Evolutionary conservation across 139 green algal genomes (phyloP).

Genomic region (Tetraselmis striata): DNA sequence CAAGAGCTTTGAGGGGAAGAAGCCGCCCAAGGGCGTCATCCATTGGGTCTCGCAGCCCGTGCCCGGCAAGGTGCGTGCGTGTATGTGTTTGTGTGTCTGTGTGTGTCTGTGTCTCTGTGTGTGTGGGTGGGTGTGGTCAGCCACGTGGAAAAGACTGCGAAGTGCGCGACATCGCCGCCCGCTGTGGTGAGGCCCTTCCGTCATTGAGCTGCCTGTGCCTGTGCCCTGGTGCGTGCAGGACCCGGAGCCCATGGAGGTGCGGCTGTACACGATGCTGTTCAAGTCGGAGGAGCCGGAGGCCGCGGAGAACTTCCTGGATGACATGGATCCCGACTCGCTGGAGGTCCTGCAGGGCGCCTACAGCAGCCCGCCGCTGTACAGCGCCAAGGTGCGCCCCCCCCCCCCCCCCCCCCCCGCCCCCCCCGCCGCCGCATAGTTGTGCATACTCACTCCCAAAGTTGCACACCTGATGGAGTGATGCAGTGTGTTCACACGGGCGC

Average conservation of each 20-base stretch:
- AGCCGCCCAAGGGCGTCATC: conserved; percentile 90
- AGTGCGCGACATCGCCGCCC: no score
- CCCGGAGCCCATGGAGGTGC: conserved; percentile 21
- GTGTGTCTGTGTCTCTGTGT: no score
- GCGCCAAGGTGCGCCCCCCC: conserved; percentile 14
- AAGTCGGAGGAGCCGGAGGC: conserved; percentile 52
- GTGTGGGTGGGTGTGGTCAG: no score
- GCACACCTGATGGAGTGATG: no score
- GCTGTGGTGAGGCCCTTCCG: no score
- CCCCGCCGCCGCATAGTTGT: no score
- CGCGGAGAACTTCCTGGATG: conserved; percentile 71
- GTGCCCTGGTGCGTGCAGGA: background rate
- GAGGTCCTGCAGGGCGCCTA: conserved; percentile 43
- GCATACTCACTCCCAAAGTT: no score
- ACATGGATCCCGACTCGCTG: conserved; percentile 74
- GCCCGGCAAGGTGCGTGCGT: conserved; percentile 58
- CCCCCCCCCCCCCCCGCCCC: no score
- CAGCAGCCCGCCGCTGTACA: conserved; percentile 23
- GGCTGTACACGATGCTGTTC: conserved; percentile 91
- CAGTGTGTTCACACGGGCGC: no score
- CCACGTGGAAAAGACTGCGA: no score
- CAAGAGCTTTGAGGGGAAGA: conserved; percentile 37
- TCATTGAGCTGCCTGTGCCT: no score
- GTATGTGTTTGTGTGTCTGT: no score
- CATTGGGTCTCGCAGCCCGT: conserved; percentile 87